Base-by-base conservation (phyloP, 768 basidiomycete species). In the Mycena capillaripes region DNA sequence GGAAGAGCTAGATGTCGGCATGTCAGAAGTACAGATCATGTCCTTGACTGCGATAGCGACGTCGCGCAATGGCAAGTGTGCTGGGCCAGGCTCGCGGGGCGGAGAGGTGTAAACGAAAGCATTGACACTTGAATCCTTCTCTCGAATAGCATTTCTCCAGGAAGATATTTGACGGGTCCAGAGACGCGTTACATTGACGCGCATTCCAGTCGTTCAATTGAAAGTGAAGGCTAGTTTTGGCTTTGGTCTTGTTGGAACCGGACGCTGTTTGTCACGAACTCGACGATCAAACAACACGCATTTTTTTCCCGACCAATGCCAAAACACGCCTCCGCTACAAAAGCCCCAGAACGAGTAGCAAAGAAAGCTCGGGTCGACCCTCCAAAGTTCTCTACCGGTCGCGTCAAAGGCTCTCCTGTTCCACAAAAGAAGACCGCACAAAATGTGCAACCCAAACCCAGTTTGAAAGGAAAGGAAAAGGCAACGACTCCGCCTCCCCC, bases 1-100 rank as follows among this genome's bases (percentile, higher is more conserved):
- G 0, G 96, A 97, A 3, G 95, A 91, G 78, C 95, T 96, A 42
- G 95, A 94, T 4, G 88, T 89, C 0, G 90, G 89, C 76, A 92
- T 85, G 3, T 82, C 81, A 1, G 79, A 71, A 0, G 94, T 95
- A 60, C 92, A 92, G 66, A 98, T 96, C 77, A 95, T 96, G 75
- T 97, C 96, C 81, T 98, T 98, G 59, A 97, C 81, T 0, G 91
- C 95, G 5, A 97, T 81, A 3, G 86, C 81, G 59, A 88, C 76
- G n/a, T 82, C 86, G 21, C 76, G 71, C 23, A 91, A 79, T 3
- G 84, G 72, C 0, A 78, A 78, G 32, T 79, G 73, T 9, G 59
- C 63, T 23, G 60, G 42, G 40, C 53, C 38, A 17, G 70, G 38
- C 14, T 36, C 29, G 17, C 16, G 52, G 29, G 78, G 75, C 42